Base-by-base conservation (phyloP, 2,329 filamentous ascomycete genomes). In the Claviceps fusiformis region DNA sequence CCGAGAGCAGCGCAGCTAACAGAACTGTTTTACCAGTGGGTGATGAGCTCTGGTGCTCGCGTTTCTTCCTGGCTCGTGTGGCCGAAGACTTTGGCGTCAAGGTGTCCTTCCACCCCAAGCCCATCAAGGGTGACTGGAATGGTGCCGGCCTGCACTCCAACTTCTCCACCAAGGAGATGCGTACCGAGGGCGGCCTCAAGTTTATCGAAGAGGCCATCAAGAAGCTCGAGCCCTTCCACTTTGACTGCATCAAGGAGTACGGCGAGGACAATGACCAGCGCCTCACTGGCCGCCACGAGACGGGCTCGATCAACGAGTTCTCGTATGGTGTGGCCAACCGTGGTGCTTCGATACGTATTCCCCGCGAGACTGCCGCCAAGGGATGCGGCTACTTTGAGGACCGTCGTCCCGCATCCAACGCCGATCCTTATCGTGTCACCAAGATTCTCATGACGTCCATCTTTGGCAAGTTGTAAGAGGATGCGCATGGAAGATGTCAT, bases 311-410 rank as follows among this genome's bases (percentile, higher is more conserved):
- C 67, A 92, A 98, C 69, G 81, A 86, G 71, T 98, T 98, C 82
- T 84, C 83, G 64, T 97, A 85, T 73, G 92, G 93, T 68, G 85
- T 97, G 59, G 93, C 93, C 71, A 92, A 97, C 85, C 90, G 93
- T 74, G 93, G 92, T 67, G 86, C 88, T 57, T 95, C 87, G 44
- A 91, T 97, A 67, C 89, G 93, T 71, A 93, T 98, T 64, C 91
- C 91, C 64, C 85, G 90, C 65, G 83, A 89, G 65, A 82, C 81
- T 64, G 90, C 87, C 51, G 84, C 87, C 69, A 88, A 95, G 73
- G 89, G 89, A 72, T 93, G 87, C 76, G 91, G 91, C 61, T 96
- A 96, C 81, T 95, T 96, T 62, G 90, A 96, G 73, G 86, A 90
- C 62, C 81, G 86, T 68, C 81, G 86, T 60, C 85, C 86, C 56